Evolutionary conservation across 2,329 filamentous ascomycete species (phyloP).

Genomic region (Fusarium sarcochroum): DNA sequence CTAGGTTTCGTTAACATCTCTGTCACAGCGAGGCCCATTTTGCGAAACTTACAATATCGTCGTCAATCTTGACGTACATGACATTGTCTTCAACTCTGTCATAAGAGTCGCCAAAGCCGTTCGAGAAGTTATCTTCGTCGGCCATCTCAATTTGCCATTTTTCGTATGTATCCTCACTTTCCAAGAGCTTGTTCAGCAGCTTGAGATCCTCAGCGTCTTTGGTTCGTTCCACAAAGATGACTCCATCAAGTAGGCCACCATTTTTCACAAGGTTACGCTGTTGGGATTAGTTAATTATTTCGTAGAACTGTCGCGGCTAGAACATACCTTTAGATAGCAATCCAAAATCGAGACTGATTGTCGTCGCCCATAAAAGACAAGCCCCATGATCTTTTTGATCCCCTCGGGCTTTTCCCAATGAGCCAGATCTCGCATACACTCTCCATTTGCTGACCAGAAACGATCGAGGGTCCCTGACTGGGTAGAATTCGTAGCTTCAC

Average conservation of each 20-base stretch:
- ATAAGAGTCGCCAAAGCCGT: constrained; percentile 57
- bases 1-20: constrained; percentile 31
- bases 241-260: constrained; percentile 60
- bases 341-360: constrained; percentile 61
- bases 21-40: rapidly evolving
- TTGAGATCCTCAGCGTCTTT: constrained; percentile 56
- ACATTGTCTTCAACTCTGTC: constrained; percentile 62
- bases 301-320: neutral
- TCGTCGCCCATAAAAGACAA: constrained; percentile 63
- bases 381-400: constrained; percentile 56
- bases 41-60: constrained; percentile 54
- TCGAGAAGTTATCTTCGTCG: constrained; percentile 47
- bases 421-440: constrained; percentile 32
- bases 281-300: constrained; percentile 7
- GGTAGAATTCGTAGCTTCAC: neutral
- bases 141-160: constrained; percentile 54
- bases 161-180: constrained; percentile 56
- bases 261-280: constrained; percentile 61
- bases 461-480: constrained; percentile 24
- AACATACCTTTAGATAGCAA: constrained; percentile 60
- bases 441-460: constrained; percentile 45
- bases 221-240: constrained; percentile 61
- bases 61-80: constrained; percentile 57
- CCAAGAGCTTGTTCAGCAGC: constrained; percentile 57
- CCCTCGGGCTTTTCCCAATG: constrained; percentile 38